These are phyloP conservation scores for Pseudogymnoascus sp. DNA, from an alignment of 2,329 filamentous ascomycete genomes.

Conservation along the genomic window DNA sequence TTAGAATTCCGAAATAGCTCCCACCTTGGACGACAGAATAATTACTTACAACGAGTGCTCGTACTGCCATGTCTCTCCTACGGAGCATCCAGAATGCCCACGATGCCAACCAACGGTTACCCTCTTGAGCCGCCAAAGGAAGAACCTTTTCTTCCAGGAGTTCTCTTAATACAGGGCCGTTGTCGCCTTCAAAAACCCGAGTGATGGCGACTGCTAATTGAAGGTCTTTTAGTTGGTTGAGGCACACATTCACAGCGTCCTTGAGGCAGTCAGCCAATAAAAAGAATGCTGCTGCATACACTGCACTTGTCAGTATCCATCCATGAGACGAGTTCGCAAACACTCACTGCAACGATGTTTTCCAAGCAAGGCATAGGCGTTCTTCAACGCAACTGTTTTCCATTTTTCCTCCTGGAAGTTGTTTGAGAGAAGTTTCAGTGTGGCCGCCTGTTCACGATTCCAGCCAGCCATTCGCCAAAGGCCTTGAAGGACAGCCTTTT, in stretches of 20 bases:
- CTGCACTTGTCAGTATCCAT: slow-evolving; percentile 33
- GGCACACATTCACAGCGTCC: slow-evolving; percentile 78
- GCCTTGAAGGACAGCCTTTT: slow-evolving; percentile 83
- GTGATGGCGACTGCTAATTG: slow-evolving; percentile 85
- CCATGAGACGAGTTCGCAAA: neutral
- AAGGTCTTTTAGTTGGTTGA: slow-evolving; percentile 79
- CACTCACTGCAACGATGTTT: slow-evolving; percentile 71
- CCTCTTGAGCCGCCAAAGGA: slow-evolving; percentile 65
- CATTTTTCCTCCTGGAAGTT: slow-evolving; percentile 84
- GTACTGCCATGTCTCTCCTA: slow-evolving; percentile 73
- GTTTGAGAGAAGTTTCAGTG: slow-evolving; percentile 72
- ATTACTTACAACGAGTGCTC: slow-evolving; percentile 63
- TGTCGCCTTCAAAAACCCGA: slow-evolving; percentile 80
- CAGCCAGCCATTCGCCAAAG: slow-evolving; percentile 92
- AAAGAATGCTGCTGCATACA: slow-evolving; percentile 95
- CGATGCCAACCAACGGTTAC: slow-evolving; percentile 86
- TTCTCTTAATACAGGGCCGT: slow-evolving; percentile 61
- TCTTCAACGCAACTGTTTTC: slow-evolving; percentile 85
- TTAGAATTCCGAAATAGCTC: slow-evolving; percentile 15
- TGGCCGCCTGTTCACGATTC: slow-evolving; percentile 77
- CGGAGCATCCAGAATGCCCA: slow-evolving; percentile 94
- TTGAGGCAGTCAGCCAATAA: slow-evolving; percentile 75
- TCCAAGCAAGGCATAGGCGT: slow-evolving; percentile 89
- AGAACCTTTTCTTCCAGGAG: slow-evolving; percentile 76
- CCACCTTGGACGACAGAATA: neutral